Percentiles rank a stretch among this genome's conserved stretches.
phyloP scores from a whole-genome alignment of 495 filamentous ascomycete species.

The Paragyromitra xinjiangensis region DNA sequence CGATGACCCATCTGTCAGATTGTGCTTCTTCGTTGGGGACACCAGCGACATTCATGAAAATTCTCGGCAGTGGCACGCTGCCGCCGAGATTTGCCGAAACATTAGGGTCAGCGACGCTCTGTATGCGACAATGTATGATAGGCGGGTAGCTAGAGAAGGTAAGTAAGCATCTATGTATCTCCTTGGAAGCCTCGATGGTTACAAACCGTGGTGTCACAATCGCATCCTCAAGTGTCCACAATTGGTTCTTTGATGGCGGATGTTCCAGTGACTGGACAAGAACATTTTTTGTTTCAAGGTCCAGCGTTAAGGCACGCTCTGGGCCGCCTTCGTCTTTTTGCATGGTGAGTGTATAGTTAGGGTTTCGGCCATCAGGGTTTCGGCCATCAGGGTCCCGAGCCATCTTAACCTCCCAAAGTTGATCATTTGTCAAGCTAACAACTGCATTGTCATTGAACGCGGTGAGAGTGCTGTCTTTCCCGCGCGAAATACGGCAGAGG shows the following conservation, averaged over 20 bases:
- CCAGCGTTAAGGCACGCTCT: background rate
- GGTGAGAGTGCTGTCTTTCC: background rate
- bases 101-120: background rate
- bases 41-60: background rate
- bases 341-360: background rate
- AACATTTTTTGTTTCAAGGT: background rate
- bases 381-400: background rate
- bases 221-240: background rate
- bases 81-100: background rate
- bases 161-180: background rate
- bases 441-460: background rate
- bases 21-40: background rate
- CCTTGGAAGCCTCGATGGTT: background rate
- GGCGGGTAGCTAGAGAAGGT: background rate
- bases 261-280: background rate
- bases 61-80: background rate
- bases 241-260: background rate
- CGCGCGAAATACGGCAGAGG: background rate
- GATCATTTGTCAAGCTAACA: background rate
- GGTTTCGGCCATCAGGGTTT: background rate
- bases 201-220: background rate
- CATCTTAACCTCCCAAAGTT: background rate
- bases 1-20: too few species aligned
- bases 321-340: background rate
- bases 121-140: background rate